Evolutionary conservation across 768 basidiomycete genomes (phyloP).

Genomic region (Kwoniella botswanensis): DNA sequence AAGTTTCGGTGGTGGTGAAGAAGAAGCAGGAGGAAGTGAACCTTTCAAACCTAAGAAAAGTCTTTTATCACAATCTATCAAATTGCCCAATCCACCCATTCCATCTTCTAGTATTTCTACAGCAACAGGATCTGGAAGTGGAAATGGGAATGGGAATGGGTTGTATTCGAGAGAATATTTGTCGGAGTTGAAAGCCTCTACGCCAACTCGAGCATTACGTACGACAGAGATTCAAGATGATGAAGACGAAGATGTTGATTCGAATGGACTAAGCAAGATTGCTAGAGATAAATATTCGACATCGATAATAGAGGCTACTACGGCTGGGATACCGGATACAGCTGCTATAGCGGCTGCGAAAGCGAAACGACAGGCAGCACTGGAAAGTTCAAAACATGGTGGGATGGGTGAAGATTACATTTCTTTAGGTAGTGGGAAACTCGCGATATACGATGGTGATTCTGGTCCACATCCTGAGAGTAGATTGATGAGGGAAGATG

Average conservation of each 20-base stretch:
- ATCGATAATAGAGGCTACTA: constrained; percentile 42
- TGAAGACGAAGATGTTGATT: constrained; percentile 32
- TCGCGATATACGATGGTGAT: constrained; percentile 52
- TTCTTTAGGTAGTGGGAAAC: constrained; percentile 55
- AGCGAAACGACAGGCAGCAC: constrained; percentile 54
- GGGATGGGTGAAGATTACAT: constrained; percentile 57
- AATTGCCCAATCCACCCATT: constrained; percentile 37
- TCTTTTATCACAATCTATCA: constrained; percentile 50
- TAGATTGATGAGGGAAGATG: constrained; percentile 60
- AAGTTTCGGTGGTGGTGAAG: constrained; percentile 53
- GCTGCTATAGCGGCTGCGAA: constrained; percentile 59
- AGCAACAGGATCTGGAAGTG: neutral
- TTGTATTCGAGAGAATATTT: constrained; percentile 59
- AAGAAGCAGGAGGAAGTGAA: constrained; percentile 34
- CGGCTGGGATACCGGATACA: constrained; percentile 57
- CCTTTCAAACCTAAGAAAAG: constrained; percentile 54
- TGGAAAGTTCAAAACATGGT: constrained; percentile 45
- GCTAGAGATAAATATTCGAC: constrained; percentile 55
- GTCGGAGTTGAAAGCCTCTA: constrained; percentile 58
- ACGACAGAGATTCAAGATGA: constrained; percentile 27
- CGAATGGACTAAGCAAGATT: constrained; percentile 36
- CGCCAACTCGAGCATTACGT: constrained; percentile 48
- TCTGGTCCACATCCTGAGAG: constrained; percentile 59
- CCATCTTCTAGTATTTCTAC: constrained; percentile 4
- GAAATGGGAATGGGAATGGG: constrained; percentile 7